Conservation (phyloP, 2,329 filamentous ascomycete genomes). For the Xylariaceae sp. region DNA sequence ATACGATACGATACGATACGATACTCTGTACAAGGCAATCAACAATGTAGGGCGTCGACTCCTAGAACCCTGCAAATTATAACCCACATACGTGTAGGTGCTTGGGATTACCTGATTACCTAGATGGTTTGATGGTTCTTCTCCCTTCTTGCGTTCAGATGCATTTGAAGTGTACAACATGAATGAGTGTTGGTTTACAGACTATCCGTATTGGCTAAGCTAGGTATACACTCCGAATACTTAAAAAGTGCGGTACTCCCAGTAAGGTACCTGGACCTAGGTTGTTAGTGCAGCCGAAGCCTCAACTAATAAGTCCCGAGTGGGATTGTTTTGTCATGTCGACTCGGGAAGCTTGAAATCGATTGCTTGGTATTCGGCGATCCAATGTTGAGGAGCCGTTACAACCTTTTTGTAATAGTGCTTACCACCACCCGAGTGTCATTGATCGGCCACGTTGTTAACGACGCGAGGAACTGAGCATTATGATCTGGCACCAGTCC, state of each 20-base stretch:
- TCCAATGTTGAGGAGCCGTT: not conserved
- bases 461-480: not conserved
- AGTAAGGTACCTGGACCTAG: too few species aligned
- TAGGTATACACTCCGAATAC: not conserved
- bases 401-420: not conserved
- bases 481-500: constrained; percentile 19
- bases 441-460: constrained; percentile 10
- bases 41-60: not conserved
- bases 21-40: too few species aligned
- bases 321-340: not conserved
- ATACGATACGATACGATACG: not conserved
- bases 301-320: not conserved
- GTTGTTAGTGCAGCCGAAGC: not conserved
- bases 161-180: too few species aligned
- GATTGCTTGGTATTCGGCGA: not conserved
- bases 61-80: too few species aligned
- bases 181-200: too few species aligned
- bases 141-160: too few species aligned
- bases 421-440: not conserved
- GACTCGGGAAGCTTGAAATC: not conserved
- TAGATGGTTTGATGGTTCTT: not conserved
- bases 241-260: too few species aligned
- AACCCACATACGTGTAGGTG: not conserved
- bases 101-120: not conserved
- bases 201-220: too few species aligned